Percentiles rank a stretch among this genome's conserved stretches.
Evolutionary conservation across 352 stramenopile genomes (phyloP).

Genomic region (Globisporangium irregulare): DNA sequence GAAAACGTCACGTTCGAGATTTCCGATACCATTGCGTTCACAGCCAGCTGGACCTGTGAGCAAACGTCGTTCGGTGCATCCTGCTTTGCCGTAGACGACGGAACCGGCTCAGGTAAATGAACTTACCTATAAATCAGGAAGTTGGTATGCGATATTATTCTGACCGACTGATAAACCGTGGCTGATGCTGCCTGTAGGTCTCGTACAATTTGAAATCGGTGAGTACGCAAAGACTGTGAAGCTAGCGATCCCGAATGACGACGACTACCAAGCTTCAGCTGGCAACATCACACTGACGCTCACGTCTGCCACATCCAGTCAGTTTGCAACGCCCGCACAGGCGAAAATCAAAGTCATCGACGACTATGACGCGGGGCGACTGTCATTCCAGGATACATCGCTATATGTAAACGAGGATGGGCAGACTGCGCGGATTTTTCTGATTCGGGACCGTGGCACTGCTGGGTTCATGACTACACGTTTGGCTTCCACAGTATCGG

Average conservation of each 20-base stretch:
- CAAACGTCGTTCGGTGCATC: conserved; percentile 10
- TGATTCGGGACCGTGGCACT: conserved; percentile 10
- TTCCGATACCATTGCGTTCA: conserved; percentile 7
- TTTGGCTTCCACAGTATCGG: conserved; percentile 31
- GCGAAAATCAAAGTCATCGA: conserved; percentile 29
- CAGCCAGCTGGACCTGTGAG: conserved; percentile 2
- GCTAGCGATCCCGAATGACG: conserved; percentile 29
- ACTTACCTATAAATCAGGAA: not conserved
- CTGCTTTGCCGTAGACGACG: conserved; percentile 15
- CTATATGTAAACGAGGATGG: conserved; percentile 17
- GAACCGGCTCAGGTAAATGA: conserved; percentile 22
- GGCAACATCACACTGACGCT: conserved; percentile 27
- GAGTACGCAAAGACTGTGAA: conserved; percentile 30
- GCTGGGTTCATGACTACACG: conserved; percentile 20
- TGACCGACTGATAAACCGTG: not conserved
- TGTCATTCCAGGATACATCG: conserved; percentile 26
- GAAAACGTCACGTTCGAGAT: conserved; percentile 27
- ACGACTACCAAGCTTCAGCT: conserved; percentile 19
- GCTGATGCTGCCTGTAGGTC: conserved; percentile 9
- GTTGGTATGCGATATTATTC: not conserved
- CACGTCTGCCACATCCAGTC: conserved; percentile 16
- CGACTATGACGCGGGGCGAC: conserved; percentile 30
- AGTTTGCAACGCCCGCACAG: conserved; percentile 9
- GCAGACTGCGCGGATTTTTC: conserved; percentile 17
- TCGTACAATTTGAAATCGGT: conserved; percentile 20